phyloP scores from a whole-genome alignment of 129 eudicot genomes.

The Sambucus nigra region DNA sequence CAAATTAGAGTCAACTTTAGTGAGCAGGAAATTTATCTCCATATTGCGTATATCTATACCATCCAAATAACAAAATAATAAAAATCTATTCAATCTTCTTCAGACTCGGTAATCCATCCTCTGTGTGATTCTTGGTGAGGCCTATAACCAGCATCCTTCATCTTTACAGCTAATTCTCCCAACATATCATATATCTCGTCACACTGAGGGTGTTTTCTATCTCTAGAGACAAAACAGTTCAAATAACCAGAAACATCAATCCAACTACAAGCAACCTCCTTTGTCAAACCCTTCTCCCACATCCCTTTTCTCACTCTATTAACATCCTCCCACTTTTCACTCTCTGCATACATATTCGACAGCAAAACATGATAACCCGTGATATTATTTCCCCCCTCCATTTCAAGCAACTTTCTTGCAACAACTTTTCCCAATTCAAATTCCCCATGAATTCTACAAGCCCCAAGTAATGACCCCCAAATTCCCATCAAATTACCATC shows the following conservation, averaged over 20 bases:
- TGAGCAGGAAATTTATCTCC: background rate
- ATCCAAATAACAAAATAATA: background rate
- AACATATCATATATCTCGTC: conserved; percentile 38
- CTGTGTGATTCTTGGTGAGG: conserved; percentile 14
- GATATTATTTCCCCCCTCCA: conserved; percentile 30
- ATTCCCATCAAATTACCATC: conserved; percentile 52
- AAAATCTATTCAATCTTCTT: conserved; percentile 16
- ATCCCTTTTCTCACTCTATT: conserved; percentile 54
- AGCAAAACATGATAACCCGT: conserved; percentile 65
- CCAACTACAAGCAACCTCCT: conserved; percentile 87
- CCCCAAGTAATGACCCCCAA: conserved; percentile 86
- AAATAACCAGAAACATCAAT: conserved; percentile 41
- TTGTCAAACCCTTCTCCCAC: conserved; percentile 49
- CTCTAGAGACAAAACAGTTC: conserved; percentile 44
- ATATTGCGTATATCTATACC: background rate
- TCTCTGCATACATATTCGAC: conserved; percentile 77
- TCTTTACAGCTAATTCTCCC: conserved; percentile 35
- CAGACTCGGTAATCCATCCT: conserved; percentile 16
- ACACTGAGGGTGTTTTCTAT: conserved; percentile 34
- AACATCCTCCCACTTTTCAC: conserved; percentile 70
- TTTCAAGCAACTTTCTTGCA: conserved; percentile 54
- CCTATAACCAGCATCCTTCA: conserved; percentile 40
- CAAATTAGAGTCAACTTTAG: background rate
- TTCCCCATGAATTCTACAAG: conserved; percentile 60
- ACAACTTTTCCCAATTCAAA: conserved; percentile 66